phyloP scores from a whole-genome alignment of 1,284 basidiomycete genomes.

The Mycena citricolor region DNA sequence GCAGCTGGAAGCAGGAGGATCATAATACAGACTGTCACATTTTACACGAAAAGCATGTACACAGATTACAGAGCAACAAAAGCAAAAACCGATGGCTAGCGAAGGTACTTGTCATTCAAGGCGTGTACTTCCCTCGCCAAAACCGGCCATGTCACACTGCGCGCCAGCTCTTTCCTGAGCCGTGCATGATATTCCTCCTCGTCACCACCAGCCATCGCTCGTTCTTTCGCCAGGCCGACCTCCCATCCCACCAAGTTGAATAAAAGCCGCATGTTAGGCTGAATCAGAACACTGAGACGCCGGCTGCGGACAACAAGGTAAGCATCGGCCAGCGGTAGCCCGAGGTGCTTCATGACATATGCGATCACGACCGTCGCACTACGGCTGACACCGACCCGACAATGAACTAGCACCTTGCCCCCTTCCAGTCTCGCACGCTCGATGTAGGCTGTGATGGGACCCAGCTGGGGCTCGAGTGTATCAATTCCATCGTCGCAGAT shows the following conservation, averaged over 20 bases:
- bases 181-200: conserved; percentile 41
- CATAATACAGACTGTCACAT: too few relatives aligned
- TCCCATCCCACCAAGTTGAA: conserved; percentile 96
- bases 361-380: conserved; percentile 96
- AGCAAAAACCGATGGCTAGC: too few relatives aligned
- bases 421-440: conserved; percentile 80
- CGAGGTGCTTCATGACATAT: conserved; percentile 95
- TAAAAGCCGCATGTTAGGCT: conserved; percentile 90
- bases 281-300: conserved; percentile 82
- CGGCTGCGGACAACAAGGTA: conserved; percentile 89
- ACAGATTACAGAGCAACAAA: too few relatives aligned
- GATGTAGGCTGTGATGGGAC: conserved; percentile 91
- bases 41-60: too few relatives aligned
- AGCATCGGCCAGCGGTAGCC: conserved; percentile 85
- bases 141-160: conserved; percentile 76
- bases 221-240: conserved; percentile 72
- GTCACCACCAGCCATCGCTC: conserved; percentile 41
- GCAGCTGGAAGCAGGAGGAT: too few relatives aligned
- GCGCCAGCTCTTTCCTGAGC: conserved; percentile 55
- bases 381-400: conserved; percentile 91
- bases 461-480: conserved; percentile 85
- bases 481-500: conserved; percentile 96
- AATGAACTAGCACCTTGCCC: conserved; percentile 93
- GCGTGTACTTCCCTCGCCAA: conserved; percentile 76
- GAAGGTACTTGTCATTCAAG: conserved; percentile 78